Base-by-base conservation (phyloP, 2,329 filamentous ascomycete species). In the Xylaria sp. region DNA sequence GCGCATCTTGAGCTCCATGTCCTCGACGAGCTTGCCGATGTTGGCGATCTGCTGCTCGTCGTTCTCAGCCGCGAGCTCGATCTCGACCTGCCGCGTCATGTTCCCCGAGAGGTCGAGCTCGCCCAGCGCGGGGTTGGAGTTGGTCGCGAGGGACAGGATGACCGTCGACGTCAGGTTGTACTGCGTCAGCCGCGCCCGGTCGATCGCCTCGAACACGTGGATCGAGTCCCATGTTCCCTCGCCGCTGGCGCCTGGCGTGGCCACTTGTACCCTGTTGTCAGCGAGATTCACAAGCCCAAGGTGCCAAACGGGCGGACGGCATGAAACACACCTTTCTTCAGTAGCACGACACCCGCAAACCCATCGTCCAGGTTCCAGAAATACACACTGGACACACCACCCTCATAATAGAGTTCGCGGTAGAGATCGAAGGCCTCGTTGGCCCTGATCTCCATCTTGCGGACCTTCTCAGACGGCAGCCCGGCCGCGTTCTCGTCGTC, bases 1-100 rank as follows among this genome's bases (percentile, higher is more conserved):
- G 72, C 96, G 89, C 96, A 99, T 98, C 87, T 97, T 97, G 79
- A 97, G 89, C 84, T 99, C 96, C 96, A 99, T 98, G 81, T 99
- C 96, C 85, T 99, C 96, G 60, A 99, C 94, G 78, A 99, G 86
- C 72, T 91, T 87, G 66, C 96, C 96, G 68, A 98, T 93, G 81
- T 99, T 99, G 75, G 92, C 93, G 75, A 99, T 96, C 84, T 99
- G 96, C 80, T 92, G 93, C 74, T 92, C 91, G 81, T 98, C 95
- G 76, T 91, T 91, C 74, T 97, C 93, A 43, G 97, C 93, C 9
- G 93, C 89, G 78, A 97, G 85, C 81, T 98, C 94, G 77, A 92
- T 89, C 84, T 99, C 95, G 60, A 97, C 89, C 85, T 99, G 96
- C 70, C 96, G 89, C 67, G 96, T 98, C 94, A 99, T 96, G 84